Evolutionary conservation across 805 yeast species (phyloP).

Genomic region (Metschnikowia cubensis): DNA sequence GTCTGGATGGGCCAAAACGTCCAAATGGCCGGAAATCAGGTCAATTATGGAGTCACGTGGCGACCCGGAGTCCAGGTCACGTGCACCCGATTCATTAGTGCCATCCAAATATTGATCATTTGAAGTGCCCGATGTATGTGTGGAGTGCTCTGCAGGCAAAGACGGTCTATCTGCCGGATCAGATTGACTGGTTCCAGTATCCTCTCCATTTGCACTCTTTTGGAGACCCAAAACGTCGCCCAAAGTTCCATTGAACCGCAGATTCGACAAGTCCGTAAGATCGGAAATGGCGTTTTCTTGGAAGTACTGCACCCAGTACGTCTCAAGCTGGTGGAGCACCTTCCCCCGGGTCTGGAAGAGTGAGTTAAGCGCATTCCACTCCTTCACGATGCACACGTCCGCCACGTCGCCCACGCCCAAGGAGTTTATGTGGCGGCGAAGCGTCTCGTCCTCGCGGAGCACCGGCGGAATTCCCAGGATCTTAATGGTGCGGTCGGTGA

Average conservation of each 20-base stretch:
- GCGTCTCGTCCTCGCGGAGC: constrained; percentile 63
- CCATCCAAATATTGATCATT: neutral
- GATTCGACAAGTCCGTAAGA: constrained; percentile 26
- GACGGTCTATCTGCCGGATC: too few species aligned
- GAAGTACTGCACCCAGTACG: constrained; percentile 66
- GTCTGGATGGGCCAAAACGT: constrained; percentile 2
- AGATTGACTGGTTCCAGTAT: neutral
- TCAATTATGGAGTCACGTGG: constrained; percentile 20
- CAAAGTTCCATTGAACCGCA: constrained; percentile 25
- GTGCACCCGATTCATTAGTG: too few species aligned
- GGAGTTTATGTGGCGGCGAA: constrained; percentile 71
- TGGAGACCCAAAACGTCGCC: constrained; percentile 28
- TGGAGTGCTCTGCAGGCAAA: too few species aligned
- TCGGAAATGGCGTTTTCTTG: constrained; percentile 31
- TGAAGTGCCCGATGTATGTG: too few species aligned
- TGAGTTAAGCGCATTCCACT: constrained; percentile 74
- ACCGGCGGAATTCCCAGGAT: constrained; percentile 86
- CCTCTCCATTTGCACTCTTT: neutral
- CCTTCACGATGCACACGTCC: constrained; percentile 74
- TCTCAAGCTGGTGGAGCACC: constrained; percentile 58
- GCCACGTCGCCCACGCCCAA: constrained; percentile 78
- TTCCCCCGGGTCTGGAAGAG: constrained; percentile 57
- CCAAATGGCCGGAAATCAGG: constrained; percentile 25
- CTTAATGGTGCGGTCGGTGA: constrained; percentile 87
- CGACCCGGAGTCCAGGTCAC: neutral